Percentiles rank a stretch among this genome's conserved stretches.
phyloP scores from a whole-genome alignment of 2,329 filamentous ascomycete species.

The Xylaria sp. region DNA sequence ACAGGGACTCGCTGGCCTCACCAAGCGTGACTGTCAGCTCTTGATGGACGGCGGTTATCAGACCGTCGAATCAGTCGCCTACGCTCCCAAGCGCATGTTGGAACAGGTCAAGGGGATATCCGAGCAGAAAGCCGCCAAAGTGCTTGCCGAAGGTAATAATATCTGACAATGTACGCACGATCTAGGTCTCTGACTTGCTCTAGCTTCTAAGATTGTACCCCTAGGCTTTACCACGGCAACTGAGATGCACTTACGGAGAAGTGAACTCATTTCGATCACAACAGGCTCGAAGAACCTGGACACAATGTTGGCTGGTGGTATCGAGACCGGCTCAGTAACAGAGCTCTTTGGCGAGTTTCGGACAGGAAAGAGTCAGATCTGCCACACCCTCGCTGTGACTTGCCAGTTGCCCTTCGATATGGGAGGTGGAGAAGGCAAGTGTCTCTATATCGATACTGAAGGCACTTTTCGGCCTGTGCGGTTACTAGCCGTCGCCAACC shows the following conservation, averaged over 20 bases:
- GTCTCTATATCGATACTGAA: constrained; percentile 97
- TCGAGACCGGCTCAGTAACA: constrained; percentile 97
- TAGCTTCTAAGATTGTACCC: constrained; percentile 93
- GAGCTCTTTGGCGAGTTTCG: constrained; percentile 98
- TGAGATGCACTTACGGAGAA: constrained; percentile 97
- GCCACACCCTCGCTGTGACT: constrained; percentile 97
- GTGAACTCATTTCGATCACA: constrained; percentile 96
- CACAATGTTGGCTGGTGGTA: constrained; percentile 90
- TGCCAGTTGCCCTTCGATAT: constrained; percentile 98
- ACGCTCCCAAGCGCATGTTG: constrained; percentile 83
- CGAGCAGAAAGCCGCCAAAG: constrained; percentile 93
- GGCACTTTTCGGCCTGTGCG: constrained; percentile 96
- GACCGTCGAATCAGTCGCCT: constrained; percentile 95
- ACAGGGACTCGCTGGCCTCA: constrained; percentile 87
- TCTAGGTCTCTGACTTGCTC: constrained; percentile 22
- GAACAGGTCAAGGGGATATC: constrained; percentile 99
- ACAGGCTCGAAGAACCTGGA: constrained; percentile 98
- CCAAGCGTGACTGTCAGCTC: constrained; percentile 94
- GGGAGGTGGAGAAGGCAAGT: constrained; percentile 98
- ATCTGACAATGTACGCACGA: background rate
- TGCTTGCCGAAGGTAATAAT: constrained; percentile 82
- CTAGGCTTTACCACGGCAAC: constrained; percentile 99
- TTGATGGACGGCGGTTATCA: constrained; percentile 93
- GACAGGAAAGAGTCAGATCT: constrained; percentile 98
- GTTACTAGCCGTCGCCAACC: constrained; percentile 88